phyloP scores from a whole-genome alignment of 805 yeast species.

The Starmerella bacillaris region DNA sequence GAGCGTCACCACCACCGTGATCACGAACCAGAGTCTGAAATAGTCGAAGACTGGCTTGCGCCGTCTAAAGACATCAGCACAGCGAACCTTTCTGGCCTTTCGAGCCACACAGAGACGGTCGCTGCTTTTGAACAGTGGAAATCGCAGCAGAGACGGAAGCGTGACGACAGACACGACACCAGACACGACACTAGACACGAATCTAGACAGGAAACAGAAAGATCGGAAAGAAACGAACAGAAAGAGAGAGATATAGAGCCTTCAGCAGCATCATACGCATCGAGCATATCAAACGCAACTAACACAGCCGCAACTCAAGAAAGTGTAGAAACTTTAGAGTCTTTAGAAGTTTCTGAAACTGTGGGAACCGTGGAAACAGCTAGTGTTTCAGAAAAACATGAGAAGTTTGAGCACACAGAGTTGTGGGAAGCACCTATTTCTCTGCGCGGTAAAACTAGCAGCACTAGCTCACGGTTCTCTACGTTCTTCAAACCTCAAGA shows the following conservation, averaged over 20 bases:
- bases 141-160: conserved; percentile 4
- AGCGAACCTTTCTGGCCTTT: background rate
- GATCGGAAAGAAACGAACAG: background rate
- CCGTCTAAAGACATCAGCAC: conserved; percentile 4
- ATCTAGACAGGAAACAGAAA: background rate
- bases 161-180: background rate
- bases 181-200: background rate
- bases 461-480: conserved; percentile 13
- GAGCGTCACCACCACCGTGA: background rate
- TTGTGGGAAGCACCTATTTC: conserved; percentile 4
- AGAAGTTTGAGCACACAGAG: background rate
- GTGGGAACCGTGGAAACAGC: background rate
- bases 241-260: background rate
- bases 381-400: background rate
- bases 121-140: conserved; percentile 18
- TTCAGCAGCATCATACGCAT: background rate
- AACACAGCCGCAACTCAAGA: background rate
- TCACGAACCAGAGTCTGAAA: conserved; percentile 5
- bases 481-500: conserved; percentile 11
- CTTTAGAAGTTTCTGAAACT: too few species aligned
- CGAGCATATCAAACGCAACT: background rate
- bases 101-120: background rate
- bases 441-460: background rate
- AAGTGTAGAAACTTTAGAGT: too few species aligned
- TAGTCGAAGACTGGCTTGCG: conserved; percentile 13